Evolutionary conservation across 2,329 filamentous ascomycete species (phyloP).

Genomic region (Rutstroemia sp.): DNA sequence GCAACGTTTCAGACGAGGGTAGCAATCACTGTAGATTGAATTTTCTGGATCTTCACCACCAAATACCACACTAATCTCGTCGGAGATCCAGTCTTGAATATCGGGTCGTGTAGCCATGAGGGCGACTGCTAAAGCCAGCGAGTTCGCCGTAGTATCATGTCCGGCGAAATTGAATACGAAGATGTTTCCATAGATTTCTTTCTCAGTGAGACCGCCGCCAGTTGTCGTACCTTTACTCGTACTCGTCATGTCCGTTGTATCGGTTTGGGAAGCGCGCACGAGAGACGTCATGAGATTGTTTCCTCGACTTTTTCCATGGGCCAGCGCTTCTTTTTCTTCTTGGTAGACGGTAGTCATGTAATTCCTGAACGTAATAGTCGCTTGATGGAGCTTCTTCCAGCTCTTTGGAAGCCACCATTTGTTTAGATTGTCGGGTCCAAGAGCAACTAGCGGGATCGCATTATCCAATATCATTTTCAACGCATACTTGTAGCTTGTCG

Average conservation of each 20-base stretch:
- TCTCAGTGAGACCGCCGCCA: not conserved
- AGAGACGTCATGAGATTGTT: constrained; percentile 5
- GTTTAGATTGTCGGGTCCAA: not conserved
- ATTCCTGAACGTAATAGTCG: not conserved
- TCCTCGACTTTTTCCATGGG: not conserved
- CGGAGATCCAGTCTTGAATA: constrained; percentile 2
- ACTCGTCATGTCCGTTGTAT: not conserved
- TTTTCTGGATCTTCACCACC: not conserved
- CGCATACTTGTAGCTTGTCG: not conserved
- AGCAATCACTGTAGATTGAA: not conserved
- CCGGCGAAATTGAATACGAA: constrained; percentile 4
- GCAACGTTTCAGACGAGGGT: not conserved
- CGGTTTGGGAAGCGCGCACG: not conserved
- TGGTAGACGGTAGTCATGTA: not conserved
- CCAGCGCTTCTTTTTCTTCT: not conserved
- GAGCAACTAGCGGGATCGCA: not conserved
- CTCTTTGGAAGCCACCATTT: constrained; percentile 5
- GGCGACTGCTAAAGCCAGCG: not conserved
- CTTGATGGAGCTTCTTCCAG: not conserved
- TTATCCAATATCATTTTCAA: constrained; percentile 4
- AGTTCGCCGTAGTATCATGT: not conserved
- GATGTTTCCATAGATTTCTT: constrained; percentile 6
- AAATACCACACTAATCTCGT: not conserved
- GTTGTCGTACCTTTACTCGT: not conserved
- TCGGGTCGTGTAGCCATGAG: not conserved